Evolutionary conservation across 495 filamentous ascomycete species (phyloP).

Genomic region (Evansstolkia leycettana): DNA sequence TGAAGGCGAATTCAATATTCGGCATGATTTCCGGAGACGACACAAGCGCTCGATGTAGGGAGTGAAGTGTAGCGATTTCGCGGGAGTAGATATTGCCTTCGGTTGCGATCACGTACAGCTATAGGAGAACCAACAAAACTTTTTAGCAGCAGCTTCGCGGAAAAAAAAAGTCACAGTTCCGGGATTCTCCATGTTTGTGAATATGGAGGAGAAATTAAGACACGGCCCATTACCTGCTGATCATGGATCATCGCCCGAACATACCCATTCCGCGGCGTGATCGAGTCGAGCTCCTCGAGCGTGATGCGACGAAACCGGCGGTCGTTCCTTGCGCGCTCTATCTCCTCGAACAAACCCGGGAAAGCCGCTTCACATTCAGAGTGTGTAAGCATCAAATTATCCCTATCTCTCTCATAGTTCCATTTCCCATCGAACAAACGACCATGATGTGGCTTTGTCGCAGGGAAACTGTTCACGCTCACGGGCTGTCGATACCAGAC

Average conservation of each 20-base stretch:
- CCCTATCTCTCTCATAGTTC: constrained; percentile 9
- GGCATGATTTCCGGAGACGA: constrained; percentile 32
- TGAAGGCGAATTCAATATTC: constrained; percentile 44
- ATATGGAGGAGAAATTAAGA: too few relatives aligned
- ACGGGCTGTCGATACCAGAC: constrained; percentile 1
- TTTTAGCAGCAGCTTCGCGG: too few relatives aligned
- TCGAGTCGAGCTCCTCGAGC: constrained; percentile 15
- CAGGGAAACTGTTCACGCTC: neutral
- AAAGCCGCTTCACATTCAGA: constrained; percentile 20
- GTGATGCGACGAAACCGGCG: constrained; percentile 12
- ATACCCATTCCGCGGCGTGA: constrained; percentile 10
- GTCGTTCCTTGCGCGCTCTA: constrained; percentile 15
- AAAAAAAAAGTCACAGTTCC: too few relatives aligned
- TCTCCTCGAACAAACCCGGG: constrained; percentile 21
- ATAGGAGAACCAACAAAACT: too few relatives aligned
- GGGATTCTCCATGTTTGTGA: too few relatives aligned
- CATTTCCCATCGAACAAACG: constrained; percentile 8
- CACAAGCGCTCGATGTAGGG: constrained; percentile 12
- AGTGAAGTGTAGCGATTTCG: constrained; percentile 14
- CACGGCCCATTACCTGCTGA: constrained; percentile 21
- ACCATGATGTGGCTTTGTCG: constrained; percentile 1
- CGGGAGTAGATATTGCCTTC: constrained; percentile 14
- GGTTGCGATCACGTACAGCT: constrained; percentile 17
- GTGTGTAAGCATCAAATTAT: constrained; percentile 13
- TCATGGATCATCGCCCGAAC: constrained; percentile 23